A percentile compares a stretch with the other conserved stretches of the same genome.
Conservation (phyloP, 164 flowering plant genomes). For the Euptelea pleiosperma region DNA sequence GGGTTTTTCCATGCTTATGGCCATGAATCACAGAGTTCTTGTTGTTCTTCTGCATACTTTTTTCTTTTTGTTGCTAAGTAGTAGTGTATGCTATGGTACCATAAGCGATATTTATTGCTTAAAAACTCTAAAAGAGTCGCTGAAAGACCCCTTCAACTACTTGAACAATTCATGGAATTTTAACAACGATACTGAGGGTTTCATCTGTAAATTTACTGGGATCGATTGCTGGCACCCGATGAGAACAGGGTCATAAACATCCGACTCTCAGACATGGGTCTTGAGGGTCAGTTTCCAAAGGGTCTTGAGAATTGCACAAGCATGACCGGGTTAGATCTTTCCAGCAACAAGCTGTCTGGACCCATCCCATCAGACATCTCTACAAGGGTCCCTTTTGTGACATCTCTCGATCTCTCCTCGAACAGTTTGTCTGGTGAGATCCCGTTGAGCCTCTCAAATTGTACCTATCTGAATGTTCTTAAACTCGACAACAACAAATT, state of each 20-base stretch:
- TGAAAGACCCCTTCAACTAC: conserved; percentile 49
- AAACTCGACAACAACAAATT: too few relatives aligned
- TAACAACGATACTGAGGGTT: conserved; percentile 46
- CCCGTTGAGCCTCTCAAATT: conserved; percentile 42
- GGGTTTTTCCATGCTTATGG: too few relatives aligned
- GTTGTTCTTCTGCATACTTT: conserved; percentile 9
- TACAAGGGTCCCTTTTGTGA: conserved; percentile 19
- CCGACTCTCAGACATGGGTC: conserved; percentile 48
- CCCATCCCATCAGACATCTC: conserved; percentile 49
- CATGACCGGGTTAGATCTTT: conserved; percentile 72
- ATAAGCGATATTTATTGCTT: conserved; percentile 53
- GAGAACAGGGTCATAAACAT: conserved; percentile 70
- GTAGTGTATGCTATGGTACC: conserved; percentile 23
- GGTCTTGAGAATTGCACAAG: conserved; percentile 55
- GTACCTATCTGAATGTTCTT: too few relatives aligned
- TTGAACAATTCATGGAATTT: conserved; percentile 57
- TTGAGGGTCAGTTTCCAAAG: conserved; percentile 62
- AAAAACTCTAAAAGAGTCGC: conserved; percentile 32
- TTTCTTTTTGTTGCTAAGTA: conserved; percentile 22
- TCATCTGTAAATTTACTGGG: conserved; percentile 66
- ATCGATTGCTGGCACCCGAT: conserved; percentile 77
- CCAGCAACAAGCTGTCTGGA: conserved; percentile 55
- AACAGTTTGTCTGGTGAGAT: conserved; percentile 56
- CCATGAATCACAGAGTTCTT: conserved; percentile 9
- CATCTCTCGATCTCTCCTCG: conserved; percentile 63